Evolutionary conservation across 2,329 filamentous ascomycete species (phyloP), one percentile per base, ranked within the genome.

Genomic region (Ophiosphaerella herpotricha): DNA sequence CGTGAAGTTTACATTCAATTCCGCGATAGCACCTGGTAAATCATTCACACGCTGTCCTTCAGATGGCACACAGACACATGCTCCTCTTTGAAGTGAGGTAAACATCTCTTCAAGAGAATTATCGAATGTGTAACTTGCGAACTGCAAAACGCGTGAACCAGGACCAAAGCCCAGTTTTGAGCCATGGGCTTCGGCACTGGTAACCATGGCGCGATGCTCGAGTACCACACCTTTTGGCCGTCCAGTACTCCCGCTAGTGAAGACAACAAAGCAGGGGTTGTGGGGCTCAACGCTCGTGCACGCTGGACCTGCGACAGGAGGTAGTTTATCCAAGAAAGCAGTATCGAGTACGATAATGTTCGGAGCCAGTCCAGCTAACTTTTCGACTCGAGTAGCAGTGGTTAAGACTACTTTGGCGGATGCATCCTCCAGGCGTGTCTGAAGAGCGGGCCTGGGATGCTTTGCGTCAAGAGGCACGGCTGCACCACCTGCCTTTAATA

Each of bases 71-170:
- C 80, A 82, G 11, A 82, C 74, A 43, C 76, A 78, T 3, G 79
- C 80, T 23, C 80, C 80, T 12, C 70, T 66, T 18, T 75, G 72
- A n/a, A 83, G 71, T 0, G 80, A 81, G 49, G 78, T 81, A 11
- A 82, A 75, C 74, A 83, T 82, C 57, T 80, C 81, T 60, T 80
- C 77, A 16, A 82, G 77, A 50, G 78, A 80, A 42, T 80, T 80
- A 50, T 83, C 81, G 50, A 83, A 83, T 7, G 80, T 80, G 54
- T 83, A 82, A 1, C 79, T 70, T 1, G 72, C 67, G 36, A 75
- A 76, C 43, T 77, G 72, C 2, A 77, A 57, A 37, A 71, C 63
- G 3, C 73, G 57, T 9, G 61, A 59, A 2, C 52, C 58, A 1
- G 57, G 57, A 4, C 53, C 57, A 36, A 73, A 55, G 1, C 57